These are phyloP conservation scores for Solanum pennellii DNA, from an alignment of 257 asterid species.

Conservation along the genomic window DNA sequence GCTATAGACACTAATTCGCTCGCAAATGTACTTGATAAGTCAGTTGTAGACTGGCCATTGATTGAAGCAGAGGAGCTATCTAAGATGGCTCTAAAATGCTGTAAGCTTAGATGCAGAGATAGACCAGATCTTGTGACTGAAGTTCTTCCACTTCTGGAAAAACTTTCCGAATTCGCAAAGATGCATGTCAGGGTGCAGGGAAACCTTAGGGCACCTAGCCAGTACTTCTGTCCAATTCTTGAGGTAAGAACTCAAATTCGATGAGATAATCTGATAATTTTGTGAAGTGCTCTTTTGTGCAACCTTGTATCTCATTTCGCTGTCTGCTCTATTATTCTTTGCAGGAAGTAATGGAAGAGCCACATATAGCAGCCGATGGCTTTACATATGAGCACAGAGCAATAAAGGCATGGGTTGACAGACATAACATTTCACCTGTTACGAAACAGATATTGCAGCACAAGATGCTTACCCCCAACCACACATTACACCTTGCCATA, in stretches of 20 bases:
- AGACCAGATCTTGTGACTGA: conserved; percentile 79
- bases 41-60: conserved; percentile 61
- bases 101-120: conserved; percentile 70
- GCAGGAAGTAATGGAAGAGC: conserved; percentile 85
- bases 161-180: conserved; percentile 59
- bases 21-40: conserved; percentile 49
- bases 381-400: conserved; percentile 72
- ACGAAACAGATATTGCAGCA: conserved; percentile 41
- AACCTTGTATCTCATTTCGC: not conserved
- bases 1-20: conserved; percentile 35
- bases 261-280: not conserved
- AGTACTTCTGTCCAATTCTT: conserved; percentile 81
- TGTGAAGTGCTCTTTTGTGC: not conserved
- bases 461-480: conserved; percentile 64
- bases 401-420: conserved; percentile 58
- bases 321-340: not conserved
- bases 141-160: conserved; percentile 56
- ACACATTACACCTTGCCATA: conserved; percentile 49
- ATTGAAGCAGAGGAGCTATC: conserved; percentile 57
- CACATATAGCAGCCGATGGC: conserved; percentile 78
- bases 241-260: conserved; percentile 31
- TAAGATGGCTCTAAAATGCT: conserved; percentile 51
- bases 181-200: conserved; percentile 11
- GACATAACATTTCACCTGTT: conserved; percentile 59
- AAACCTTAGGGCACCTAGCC: conserved; percentile 35